Evolutionary conservation across 2,329 filamentous ascomycete genomes (phyloP), one percentile per base, ranked within the genome.

Genomic region (Colletotrichum liriopes): DNA sequence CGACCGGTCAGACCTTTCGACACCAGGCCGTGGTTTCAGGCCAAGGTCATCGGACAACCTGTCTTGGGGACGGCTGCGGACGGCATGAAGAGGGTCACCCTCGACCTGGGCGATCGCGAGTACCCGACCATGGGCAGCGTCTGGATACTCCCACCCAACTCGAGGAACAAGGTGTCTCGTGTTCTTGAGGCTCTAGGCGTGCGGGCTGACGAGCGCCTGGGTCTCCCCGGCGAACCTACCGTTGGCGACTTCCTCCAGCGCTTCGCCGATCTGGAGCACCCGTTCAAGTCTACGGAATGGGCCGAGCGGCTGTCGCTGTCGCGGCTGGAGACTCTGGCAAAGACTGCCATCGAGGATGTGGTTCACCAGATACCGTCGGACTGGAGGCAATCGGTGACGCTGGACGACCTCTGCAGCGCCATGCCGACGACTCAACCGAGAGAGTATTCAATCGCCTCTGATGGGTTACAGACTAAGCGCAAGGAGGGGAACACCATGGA

Each of bases 121-220:
- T 72, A 72, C 26, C 65, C 69, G 12, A 72, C 69, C 20, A 72
- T 72, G 69, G 65, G 65, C 4, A 72, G 69, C 12, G 49, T 72
- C 6, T 72, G 69, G 69, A 69, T 72, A n/a, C 59, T 72, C 23
- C 69, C 69, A 1, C 69, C 69, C 16, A 72, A 72, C 39, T 69
- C 65, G n/a, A 59, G 45, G 37, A 69, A 63, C 52, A 72, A 69
- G 45, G 69, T 72, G 39, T 72, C 69, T 26, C 52, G 69, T 35
- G 69, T 72, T 5, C 52, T 72, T 29, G 59, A 55, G 16, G 65
- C 69, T 0, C 58, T 72, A 2, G 54, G 69, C 4, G 12, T 69
- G 11, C 45, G 32, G 23, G 39, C 45, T 12, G 69, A 72, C 0
- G 69, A 72, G 45, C 18, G 55, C 18, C 9, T 69, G 20, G 18